Evolutionary conservation across 2,329 filamentous ascomycete genomes (phyloP).

Genomic region (Fusarium sarcochroum): DNA sequence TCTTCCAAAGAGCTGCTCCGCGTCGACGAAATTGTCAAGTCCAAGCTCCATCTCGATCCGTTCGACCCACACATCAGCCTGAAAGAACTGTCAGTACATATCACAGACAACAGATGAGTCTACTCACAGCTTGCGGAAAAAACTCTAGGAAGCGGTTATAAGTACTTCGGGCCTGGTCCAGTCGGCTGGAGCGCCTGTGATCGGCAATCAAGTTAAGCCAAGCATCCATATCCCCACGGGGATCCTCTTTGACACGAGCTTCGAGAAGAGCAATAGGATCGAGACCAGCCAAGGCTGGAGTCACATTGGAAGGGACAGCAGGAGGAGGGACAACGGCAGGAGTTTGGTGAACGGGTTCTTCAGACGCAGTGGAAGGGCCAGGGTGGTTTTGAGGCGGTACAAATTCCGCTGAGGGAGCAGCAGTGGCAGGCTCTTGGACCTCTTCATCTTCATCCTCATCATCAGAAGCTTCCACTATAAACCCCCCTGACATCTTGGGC

Average conservation of each 20-base stretch:
- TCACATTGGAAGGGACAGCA: constrained; percentile 50
- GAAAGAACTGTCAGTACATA: constrained; percentile 47
- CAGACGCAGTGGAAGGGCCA: constrained; percentile 35
- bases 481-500: constrained; percentile 72
- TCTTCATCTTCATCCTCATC: constrained; percentile 70
- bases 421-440: constrained; percentile 47
- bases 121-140: constrained; percentile 91
- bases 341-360: constrained; percentile 43
- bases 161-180: constrained; percentile 82
- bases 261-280: constrained; percentile 86
- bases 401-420: constrained; percentile 30
- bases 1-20: constrained; percentile 86
- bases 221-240: constrained; percentile 90
- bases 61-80: constrained; percentile 93
- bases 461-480: constrained; percentile 72
- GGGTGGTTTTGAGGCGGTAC: constrained; percentile 31
- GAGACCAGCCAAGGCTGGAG: constrained; percentile 60
- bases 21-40: constrained; percentile 82
- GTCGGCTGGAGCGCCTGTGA: constrained; percentile 83
- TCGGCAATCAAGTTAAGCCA: constrained; percentile 92
- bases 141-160: constrained; percentile 90
- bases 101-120: not conserved
- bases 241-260: constrained; percentile 91
- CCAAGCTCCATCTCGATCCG: constrained; percentile 93
- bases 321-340: constrained; percentile 32